Conservation (phyloP, 2,329 filamentous ascomycete species). For the Fusarium sp. region DNA sequence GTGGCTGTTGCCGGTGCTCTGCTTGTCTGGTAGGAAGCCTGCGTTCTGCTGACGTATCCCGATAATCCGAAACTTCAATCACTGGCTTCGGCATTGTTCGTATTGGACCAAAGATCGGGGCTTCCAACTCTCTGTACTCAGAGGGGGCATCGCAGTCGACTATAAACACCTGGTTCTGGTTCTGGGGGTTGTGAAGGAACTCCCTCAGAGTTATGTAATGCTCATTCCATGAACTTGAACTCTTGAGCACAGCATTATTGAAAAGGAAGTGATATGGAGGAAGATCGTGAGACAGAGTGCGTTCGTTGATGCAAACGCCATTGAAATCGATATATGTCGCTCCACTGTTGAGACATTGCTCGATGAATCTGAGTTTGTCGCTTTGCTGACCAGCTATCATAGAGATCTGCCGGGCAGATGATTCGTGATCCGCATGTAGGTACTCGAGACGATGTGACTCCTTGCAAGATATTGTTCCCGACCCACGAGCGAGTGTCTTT, state of each 20-base stretch:
- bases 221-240: not conserved
- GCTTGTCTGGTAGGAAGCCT: not conserved
- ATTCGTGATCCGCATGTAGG: not conserved
- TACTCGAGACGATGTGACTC: not conserved
- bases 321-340: constrained; percentile 31
- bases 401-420: not conserved
- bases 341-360: not conserved
- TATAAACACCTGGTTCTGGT: constrained; percentile 13
- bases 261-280: constrained; percentile 4
- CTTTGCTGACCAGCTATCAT: constrained; percentile 6
- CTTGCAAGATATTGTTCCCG: not conserved
- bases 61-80: not conserved
- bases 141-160: constrained; percentile 29
- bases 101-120: not conserved
- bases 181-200: not conserved
- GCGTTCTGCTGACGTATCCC: not conserved
- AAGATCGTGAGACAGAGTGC: not conserved
- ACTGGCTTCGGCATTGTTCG: not conserved
- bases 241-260: not conserved
- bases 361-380: constrained; percentile 20
- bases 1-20: not conserved
- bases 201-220: not conserved
- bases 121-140: not conserved
- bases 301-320: not conserved
- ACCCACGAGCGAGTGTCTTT: not conserved